Evolutionary conservation across 2,329 filamentous ascomycete genomes (phyloP), one percentile per base, ranked within the genome.

Genomic region (Neonectria magnoliae): DNA sequence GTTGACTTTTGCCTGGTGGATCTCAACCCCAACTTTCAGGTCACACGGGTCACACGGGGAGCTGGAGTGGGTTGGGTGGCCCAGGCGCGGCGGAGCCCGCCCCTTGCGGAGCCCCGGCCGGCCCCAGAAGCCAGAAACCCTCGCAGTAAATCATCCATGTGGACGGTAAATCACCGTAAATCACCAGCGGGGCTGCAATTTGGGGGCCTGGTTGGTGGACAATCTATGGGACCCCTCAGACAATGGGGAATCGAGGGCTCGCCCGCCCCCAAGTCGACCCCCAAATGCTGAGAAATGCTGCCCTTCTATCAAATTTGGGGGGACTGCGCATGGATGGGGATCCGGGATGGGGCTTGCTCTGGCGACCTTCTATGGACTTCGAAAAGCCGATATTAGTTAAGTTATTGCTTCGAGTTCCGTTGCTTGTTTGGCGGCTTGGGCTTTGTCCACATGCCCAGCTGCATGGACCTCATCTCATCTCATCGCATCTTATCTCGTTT

Each of bases 21-120:
- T 64, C 36, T 38, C 64, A 72, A 62, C 71, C 68, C 71, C 71
- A 73, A 72, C 68, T 66, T 68, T 66, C 64, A 71, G 71, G 71
- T 73, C 71, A 73, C 65, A 68, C 67, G 67, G 70, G 68, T 73
- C 71, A 72, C 63, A 68, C 67, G 67, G 70, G 68, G 69, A 31
- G 56, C 51, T 54, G 54, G 65, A 55, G 50, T 29, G 29, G 29
- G 29, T 29, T 29, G 29, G 29, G 29, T 36, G 33, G 44, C n/a
- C 42, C 16, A 22, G 48, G 47, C 11, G 29, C 48, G 48, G 48
- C 29, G 57, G 50, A n/a, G n/a, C 25, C 25, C 29, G 22, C 33
- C 57, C 42, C 16, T 42, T 73, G 69, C 71, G 71, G 71, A 73
- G 71, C 71, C 68, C 68, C 69, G 63, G 67, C 67, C 65, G 55